These are phyloP conservation scores for Tricholoma furcatifolium DNA, from an alignment of 768 basidiomycete genomes.

Conservation along the genomic window DNA sequence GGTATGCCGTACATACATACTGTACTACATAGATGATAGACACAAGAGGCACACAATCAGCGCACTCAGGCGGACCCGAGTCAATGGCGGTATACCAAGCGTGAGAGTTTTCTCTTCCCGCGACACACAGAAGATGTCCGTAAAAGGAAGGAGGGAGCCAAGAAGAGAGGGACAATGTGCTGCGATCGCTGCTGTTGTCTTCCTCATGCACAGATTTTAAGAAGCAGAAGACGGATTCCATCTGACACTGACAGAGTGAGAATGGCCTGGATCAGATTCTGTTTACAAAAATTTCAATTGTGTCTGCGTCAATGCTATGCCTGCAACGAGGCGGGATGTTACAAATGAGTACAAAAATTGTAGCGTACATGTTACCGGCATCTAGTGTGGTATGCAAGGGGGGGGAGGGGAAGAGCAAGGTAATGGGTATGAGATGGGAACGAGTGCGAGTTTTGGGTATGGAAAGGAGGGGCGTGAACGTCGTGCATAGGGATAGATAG, in stretches of 20 bases:
- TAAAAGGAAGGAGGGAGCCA: conserved; percentile 9
- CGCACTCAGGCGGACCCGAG: not conserved
- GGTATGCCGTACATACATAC: too few species aligned
- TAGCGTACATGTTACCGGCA: conserved; percentile 17
- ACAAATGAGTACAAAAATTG: conserved; percentile 19
- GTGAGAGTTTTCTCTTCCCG: not conserved
- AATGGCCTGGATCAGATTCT: too few species aligned
- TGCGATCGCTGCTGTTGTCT: not conserved
- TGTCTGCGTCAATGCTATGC: conserved; percentile 6
- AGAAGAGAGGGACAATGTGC: conserved; percentile 3
- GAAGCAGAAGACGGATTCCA: too few species aligned
- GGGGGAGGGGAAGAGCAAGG: conserved; percentile 1
- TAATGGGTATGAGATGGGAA: not conserved
- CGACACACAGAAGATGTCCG: not conserved
- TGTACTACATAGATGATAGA: not conserved
- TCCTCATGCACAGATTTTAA: too few species aligned
- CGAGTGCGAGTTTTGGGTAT: not conserved
- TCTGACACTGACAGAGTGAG: too few species aligned
- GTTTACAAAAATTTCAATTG: not conserved
- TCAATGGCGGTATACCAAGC: not conserved
- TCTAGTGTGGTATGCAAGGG: conserved; percentile 22
- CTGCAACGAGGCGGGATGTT: conserved; percentile 3
- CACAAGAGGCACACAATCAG: conserved; percentile 8
- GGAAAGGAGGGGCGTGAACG: conserved; percentile 4
- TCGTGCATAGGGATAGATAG: conserved; percentile 11